Conservation (phyloP, 345 rosid genomes). For the Eucalyptus virginea region DNA sequence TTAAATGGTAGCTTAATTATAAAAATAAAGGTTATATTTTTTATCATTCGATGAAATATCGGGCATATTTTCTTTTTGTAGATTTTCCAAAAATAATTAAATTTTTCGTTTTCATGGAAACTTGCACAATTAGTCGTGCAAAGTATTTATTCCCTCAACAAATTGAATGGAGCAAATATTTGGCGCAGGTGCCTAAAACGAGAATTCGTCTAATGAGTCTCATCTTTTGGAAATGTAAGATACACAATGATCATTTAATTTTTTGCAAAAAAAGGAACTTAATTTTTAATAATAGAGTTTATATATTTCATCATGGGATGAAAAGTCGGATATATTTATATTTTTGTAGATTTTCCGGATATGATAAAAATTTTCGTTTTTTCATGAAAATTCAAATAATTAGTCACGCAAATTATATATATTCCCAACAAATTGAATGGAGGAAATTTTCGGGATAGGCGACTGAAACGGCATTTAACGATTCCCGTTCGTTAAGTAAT, state of each 20-base stretch:
- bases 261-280: too few relatives aligned
- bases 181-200: not conserved
- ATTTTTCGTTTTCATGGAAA: not conserved
- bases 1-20: accelerated
- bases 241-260: too few relatives aligned
- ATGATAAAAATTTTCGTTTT: accelerated
- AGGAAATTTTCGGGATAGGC: not conserved
- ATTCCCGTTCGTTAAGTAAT: not conserved
- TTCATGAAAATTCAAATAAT: not conserved
- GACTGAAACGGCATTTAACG: not conserved
- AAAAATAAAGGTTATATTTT: not conserved
- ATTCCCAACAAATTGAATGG: not conserved
- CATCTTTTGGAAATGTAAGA: not conserved
- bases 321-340: too few relatives aligned
- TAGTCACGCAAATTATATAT: not conserved
- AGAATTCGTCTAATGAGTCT: not conserved
- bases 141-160: not conserved
- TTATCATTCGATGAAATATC: not conserved
- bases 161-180: not conserved
- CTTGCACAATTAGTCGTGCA: not conserved
- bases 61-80: not conserved
- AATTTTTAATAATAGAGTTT: not conserved
- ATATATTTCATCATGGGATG: not conserved
- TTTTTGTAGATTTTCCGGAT: too few relatives aligned
- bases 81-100: not conserved